Conservation (phyloP, 225 moss, liverwort and hornwort genomes). For the Climacium dendroides region DNA sequence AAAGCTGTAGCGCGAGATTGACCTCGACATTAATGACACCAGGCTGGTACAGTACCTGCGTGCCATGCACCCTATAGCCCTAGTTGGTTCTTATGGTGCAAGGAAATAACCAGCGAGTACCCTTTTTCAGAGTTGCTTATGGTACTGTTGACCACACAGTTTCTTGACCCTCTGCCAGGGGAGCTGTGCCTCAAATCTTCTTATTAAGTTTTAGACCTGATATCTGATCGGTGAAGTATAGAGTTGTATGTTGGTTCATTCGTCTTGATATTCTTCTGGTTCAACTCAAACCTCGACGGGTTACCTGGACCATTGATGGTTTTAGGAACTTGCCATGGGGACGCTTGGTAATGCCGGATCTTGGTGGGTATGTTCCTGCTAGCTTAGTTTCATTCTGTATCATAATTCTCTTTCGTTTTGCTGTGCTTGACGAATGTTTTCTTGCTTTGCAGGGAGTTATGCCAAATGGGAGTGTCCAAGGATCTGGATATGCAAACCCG, state of each 20-base stretch:
- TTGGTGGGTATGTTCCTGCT: constrained; percentile 10
- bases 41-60: constrained; percentile 12
- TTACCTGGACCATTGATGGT: background rate
- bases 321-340: background rate
- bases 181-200: background rate
- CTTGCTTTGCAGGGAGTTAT: constrained; percentile 31
- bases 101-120: background rate
- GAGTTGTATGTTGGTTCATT: background rate
- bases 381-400: background rate
- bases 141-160: background rate
- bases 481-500: constrained; percentile 53
- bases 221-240: background rate
- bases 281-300: background rate
- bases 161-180: background rate
- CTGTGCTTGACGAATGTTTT: background rate
- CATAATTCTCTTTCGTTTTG: background rate
- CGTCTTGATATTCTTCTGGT: background rate
- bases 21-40: background rate
- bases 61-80: background rate
- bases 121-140: background rate
- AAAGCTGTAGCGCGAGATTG: constrained; percentile 21
- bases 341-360: background rate
- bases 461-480: constrained; percentile 31
- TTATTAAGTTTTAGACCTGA: background rate
- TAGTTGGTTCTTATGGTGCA: background rate